Conservation (phyloP, 1,284 basidiomycete species). For the Puccinia coronata region DNA sequence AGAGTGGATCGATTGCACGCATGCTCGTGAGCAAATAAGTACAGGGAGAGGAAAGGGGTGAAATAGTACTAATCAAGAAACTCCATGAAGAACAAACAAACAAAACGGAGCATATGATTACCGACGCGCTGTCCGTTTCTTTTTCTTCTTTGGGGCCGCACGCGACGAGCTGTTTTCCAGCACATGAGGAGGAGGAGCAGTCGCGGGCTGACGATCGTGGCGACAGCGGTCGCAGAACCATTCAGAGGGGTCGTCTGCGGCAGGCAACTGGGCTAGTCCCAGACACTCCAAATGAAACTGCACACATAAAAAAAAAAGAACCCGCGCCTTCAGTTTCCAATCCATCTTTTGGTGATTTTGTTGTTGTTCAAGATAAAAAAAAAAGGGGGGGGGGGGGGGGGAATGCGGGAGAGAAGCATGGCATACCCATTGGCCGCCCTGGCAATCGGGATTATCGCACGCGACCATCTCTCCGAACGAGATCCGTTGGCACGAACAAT, state of each 20-base stretch:
- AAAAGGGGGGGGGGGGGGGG: too few relatives aligned
- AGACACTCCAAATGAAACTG: conserved; percentile 45
- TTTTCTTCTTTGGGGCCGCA: too few relatives aligned
- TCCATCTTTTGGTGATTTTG: background rate
- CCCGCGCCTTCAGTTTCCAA: background rate
- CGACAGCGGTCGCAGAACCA: conserved; percentile 41
- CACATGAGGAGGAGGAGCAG: too few relatives aligned
- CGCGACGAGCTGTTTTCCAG: too few relatives aligned
- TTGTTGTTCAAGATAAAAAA: conserved; percentile 13
- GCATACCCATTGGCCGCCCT: conserved; percentile 42
- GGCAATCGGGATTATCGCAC: conserved; percentile 46
- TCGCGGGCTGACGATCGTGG: too few relatives aligned
- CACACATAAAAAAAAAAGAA: background rate
- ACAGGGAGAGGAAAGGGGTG: too few relatives aligned
- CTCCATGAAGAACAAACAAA: too few relatives aligned
- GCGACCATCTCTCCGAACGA: conserved; percentile 39
- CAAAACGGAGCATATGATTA: too few relatives aligned
- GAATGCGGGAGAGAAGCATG: background rate
- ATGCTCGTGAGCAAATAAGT: too few relatives aligned
- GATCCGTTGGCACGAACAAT: conserved; percentile 38
- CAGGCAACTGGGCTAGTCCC: background rate
- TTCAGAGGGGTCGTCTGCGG: background rate
- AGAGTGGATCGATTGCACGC: too few relatives aligned
- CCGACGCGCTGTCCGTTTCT: too few relatives aligned
- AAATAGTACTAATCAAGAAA: too few relatives aligned